These are phyloP conservation scores for Trichosanthes cucumerina DNA, from an alignment of 306 rosid genomes.

Conservation along the genomic window DNA sequence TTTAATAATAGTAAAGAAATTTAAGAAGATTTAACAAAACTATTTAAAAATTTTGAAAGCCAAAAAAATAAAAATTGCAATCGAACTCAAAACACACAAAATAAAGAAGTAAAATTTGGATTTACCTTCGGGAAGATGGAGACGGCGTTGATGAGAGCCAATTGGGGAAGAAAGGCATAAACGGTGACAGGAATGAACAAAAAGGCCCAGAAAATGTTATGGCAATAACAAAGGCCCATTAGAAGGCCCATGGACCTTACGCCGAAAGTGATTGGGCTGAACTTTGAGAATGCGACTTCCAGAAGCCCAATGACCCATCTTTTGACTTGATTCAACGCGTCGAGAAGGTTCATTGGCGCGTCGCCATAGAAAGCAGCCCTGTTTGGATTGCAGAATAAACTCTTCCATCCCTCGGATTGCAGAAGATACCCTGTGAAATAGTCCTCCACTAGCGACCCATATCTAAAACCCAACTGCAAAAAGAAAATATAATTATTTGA, in stretches of 20 bases:
- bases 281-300: constrained; percentile 21
- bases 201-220: constrained; percentile 11
- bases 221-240: constrained; percentile 21
- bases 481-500: too few species aligned
- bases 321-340: constrained; percentile 21
- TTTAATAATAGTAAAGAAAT: too few species aligned
- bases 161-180: constrained; percentile 31
- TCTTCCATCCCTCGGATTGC: constrained; percentile 29
- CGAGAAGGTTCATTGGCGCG: constrained; percentile 25
- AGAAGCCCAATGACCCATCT: constrained; percentile 25
- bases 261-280: constrained; percentile 20
- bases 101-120: too few species aligned
- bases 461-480: constrained; percentile 28
- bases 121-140: constrained; percentile 36
- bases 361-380: constrained; percentile 29
- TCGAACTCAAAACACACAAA: too few species aligned
- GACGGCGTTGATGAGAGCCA: constrained; percentile 29
- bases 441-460: constrained; percentile 36
- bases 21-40: too few species aligned
- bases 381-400: constrained; percentile 26
- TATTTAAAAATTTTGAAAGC: too few species aligned
- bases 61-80: too few species aligned
- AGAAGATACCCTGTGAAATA: constrained; percentile 13
- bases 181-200: constrained; percentile 17
- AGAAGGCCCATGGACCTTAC: constrained; percentile 14